phyloP scores from a whole-genome alignment of 2,329 filamentous ascomycete genomes.

The Talaromyces sp. region DNA sequence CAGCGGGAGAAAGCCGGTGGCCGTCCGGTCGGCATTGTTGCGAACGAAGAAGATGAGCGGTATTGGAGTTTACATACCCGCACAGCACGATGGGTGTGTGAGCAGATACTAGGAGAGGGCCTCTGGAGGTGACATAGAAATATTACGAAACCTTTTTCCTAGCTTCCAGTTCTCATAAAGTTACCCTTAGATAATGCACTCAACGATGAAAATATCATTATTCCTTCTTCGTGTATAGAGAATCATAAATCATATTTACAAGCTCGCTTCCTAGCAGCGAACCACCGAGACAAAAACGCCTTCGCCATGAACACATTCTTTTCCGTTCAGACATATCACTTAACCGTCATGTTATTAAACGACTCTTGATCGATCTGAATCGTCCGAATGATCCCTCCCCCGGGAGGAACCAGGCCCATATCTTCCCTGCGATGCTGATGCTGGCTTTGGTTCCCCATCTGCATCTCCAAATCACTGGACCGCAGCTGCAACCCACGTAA shows the following conservation, averaged over 20 bases:
- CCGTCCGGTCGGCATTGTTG: conserved; percentile 12
- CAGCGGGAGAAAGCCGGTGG: not conserved
- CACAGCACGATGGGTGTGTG: conserved; percentile 42
- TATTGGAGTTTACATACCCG: conserved; percentile 37
- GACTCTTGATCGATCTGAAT: not conserved
- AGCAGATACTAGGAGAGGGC: conserved; percentile 28
- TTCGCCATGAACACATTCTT: not conserved
- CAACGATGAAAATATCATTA: not conserved
- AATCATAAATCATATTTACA: not conserved
- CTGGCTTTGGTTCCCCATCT: not conserved
- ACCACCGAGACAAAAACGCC: not conserved
- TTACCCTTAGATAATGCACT: no score
- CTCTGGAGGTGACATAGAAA: not conserved
- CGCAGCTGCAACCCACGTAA: not conserved
- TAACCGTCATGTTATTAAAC: not conserved
- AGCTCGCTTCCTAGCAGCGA: not conserved
- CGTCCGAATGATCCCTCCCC: not conserved
- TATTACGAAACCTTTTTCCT: no score
- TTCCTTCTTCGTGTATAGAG: not conserved
- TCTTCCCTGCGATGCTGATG: not conserved
- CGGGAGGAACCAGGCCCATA: not conserved
- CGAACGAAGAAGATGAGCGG: conserved; percentile 21
- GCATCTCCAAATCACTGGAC: not conserved
- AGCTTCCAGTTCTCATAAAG: no score
- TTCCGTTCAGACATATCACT: not conserved